These are phyloP conservation scores for Podosphaera aphanis DNA, from an alignment of 2,329 filamentous ascomycete species.

Conservation along the genomic window DNA sequence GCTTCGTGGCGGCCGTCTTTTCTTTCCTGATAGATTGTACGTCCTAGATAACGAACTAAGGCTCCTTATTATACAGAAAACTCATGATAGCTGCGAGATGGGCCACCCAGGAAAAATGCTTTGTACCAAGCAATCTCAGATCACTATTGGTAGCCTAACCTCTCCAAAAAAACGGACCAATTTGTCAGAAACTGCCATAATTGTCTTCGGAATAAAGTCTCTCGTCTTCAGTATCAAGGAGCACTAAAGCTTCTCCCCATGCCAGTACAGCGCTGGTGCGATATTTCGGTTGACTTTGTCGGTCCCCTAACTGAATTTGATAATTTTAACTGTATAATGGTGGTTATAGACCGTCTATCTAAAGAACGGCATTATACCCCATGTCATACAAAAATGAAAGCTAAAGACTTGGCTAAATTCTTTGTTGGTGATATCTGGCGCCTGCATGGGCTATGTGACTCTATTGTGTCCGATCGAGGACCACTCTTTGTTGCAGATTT, in stretches of 20 bases:
- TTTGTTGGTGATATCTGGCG: no score
- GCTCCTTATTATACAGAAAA: neutral
- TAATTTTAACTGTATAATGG: conserved; percentile 1
- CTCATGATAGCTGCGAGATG: neutral
- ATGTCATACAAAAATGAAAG: no score
- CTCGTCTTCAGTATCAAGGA: neutral
- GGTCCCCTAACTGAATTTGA: neutral
- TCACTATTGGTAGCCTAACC: neutral
- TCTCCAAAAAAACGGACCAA: neutral
- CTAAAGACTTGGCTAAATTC: no score
- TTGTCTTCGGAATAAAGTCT: neutral
- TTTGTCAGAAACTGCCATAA: neutral
- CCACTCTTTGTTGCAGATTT: no score
- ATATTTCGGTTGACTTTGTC: neutral
- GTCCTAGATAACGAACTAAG: neutral
- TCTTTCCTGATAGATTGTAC: neutral
- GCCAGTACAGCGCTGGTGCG: neutral
- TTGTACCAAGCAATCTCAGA: neutral
- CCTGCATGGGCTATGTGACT: no score
- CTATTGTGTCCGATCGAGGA: no score
- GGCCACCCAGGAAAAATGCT: neutral
- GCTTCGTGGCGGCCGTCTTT: neutral
- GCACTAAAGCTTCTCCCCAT: neutral
- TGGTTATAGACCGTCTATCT: no score
- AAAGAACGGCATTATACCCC: no score